A percentile compares a stretch with the other conserved stretches of the same genome.
phyloP scores from a whole-genome alignment of 768 basidiomycete species.

The Auricularia sp. region DNA sequence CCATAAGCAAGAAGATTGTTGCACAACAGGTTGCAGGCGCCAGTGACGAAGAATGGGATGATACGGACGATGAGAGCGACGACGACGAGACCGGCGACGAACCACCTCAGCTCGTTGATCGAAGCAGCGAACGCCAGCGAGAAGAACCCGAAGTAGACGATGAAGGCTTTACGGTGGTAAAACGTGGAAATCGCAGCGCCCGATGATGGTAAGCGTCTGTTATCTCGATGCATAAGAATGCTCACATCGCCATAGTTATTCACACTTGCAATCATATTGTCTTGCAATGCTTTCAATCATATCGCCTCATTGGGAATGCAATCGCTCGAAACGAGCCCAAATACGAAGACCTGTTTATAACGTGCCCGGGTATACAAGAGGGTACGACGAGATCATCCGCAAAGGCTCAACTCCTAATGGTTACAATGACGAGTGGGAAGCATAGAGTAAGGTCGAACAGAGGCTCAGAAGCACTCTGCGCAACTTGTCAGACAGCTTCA shows the following conservation, averaged over 20 bases:
- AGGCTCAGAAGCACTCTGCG: constrained; percentile 2
- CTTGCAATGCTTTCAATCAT: too few species aligned
- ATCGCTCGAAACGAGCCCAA: too few species aligned
- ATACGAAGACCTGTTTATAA: too few species aligned
- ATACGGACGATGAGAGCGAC: constrained; percentile 21
- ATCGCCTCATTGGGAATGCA: too few species aligned
- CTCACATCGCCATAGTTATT: too few species aligned
- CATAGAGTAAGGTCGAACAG: too few species aligned
- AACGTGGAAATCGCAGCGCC: constrained; percentile 10
- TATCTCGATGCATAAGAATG: not conserved
- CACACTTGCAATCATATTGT: too few species aligned
- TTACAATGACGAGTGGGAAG: too few species aligned
- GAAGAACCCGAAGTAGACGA: constrained; percentile 74
- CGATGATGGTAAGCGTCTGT: not conserved
- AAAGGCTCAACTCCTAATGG: too few species aligned
- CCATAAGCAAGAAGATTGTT: constrained; percentile 46
- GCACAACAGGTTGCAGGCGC: constrained; percentile 33
- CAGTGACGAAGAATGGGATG: constrained; percentile 25
- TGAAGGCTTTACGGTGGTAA: constrained; percentile 84
- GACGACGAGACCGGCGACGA: constrained; percentile 36
- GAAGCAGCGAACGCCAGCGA: constrained; percentile 20
- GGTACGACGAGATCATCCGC: too few species aligned
- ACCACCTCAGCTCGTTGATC: constrained; percentile 47
- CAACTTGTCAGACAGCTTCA: not conserved
- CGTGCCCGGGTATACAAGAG: too few species aligned